Evolutionary conservation across 768 basidiomycete species (phyloP), one percentile per base, ranked within the genome.

Genomic region (Stropharia rugosoannulata): DNA sequence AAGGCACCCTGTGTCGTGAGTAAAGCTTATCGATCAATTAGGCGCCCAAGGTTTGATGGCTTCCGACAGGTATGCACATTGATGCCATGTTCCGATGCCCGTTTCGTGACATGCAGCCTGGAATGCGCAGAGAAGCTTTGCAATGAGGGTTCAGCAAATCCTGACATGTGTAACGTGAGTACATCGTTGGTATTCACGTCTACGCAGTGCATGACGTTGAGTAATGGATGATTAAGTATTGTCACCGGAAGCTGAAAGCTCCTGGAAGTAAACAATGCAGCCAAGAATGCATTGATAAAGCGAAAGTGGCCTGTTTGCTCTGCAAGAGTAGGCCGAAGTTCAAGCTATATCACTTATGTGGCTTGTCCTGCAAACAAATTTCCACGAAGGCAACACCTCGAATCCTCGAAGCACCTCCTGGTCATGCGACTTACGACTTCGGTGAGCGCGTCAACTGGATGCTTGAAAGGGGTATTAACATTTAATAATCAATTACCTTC

Each of bases 41-140:
- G 19, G 22, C 39, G 49, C 22, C 32, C 39, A 13, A 41, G 15
- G 35, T 48, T 39, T 51, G 46, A 22, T 29, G 25, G 32, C 12
- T 19, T n/a, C 29, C 48, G 39, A 10, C 38, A 68, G 67, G 60
- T 68, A 19, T 68, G 67, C 38, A 48, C 45, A n/a, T 52, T 58
- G 7, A 56, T 59, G 29, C 46, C 55, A n/a, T 57, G 61, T 39
- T 48, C 47, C 12, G 56, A 61, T 41, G 47, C 44, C 15, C 58
- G 56, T n/a, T 62, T 63, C 43, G 62, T 68, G 10, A 70, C 69
- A 0, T 70, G 69, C 16, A 62, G 69, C 6, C 44, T 67, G n/a
- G 47, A 48, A 16, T 70, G 69, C 38, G 62, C 63, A 0, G 66
- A 70, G 53, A 59, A 61, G 47, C 50, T 70, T n/a, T 59, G 50